Conservation (phyloP, 2,329 filamentous ascomycete genomes). For the Parasarocladium wereldwijsianum region DNA sequence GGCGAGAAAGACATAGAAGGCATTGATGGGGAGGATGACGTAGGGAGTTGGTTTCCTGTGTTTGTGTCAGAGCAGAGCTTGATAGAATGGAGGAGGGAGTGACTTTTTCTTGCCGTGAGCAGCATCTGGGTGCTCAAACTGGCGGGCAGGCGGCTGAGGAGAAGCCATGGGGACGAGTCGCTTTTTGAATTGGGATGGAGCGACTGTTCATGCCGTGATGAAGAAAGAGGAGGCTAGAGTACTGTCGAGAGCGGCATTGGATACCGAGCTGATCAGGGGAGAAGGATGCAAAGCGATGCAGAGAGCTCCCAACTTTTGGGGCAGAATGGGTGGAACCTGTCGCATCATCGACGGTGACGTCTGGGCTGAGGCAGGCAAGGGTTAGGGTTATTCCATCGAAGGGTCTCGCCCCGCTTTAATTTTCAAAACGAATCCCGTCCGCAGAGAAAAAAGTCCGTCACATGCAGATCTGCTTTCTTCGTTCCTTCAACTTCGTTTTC, state of each 20-base stretch:
- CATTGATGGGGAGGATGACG: slow-evolving; percentile 54
- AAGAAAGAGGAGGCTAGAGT: slow-evolving; percentile 9
- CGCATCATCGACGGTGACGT: no score
- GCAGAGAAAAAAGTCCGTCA: no score
- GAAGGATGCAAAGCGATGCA: neutral
- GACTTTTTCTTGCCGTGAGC: slow-evolving; percentile 38
- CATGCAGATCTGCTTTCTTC: no score
- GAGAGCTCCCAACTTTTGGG: slow-evolving; percentile 3
- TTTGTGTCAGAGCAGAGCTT: neutral
- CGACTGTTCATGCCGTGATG: no score
- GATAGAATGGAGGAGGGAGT: slow-evolving; percentile 5
- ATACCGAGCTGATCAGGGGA: neutral
- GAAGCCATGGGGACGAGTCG: slow-evolving; percentile 22
- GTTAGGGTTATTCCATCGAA: no score
- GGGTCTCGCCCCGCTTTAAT: no score
- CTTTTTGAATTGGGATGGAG: no score
- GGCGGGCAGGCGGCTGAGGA: slow-evolving; percentile 12
- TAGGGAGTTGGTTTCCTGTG: slow-evolving; percentile 37
- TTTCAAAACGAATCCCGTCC: no score
- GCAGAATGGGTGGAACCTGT: no score
- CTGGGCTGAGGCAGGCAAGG: no score
- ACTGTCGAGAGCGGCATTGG: slow-evolving; percentile 9
- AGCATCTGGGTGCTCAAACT: slow-evolving; percentile 33
- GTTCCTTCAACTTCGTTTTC: no score
- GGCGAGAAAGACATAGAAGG: slow-evolving; percentile 66